Conservation (phyloP, 2,329 filamentous ascomycete species). For the Monilinia laxa region DNA sequence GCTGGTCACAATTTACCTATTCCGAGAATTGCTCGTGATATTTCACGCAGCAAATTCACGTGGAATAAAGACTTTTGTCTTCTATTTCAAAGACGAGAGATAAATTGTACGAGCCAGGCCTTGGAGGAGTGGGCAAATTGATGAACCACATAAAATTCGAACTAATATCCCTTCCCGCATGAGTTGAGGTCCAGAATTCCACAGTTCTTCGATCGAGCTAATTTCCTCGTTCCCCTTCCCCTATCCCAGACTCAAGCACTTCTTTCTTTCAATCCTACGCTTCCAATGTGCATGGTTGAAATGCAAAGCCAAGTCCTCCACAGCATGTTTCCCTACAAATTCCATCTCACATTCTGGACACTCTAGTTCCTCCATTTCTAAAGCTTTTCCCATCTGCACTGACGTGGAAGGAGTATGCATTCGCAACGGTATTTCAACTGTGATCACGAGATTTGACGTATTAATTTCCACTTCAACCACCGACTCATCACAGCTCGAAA, state of each 20-base stretch:
- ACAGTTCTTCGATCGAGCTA: not conserved
- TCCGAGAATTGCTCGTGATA: no score
- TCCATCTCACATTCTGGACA: slow-evolving; percentile 21
- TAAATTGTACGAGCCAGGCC: not conserved
- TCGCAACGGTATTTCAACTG: slow-evolving; percentile 16
- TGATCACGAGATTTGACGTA: slow-evolving; percentile 14
- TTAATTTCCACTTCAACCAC: slow-evolving; percentile 15
- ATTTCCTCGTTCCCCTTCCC: not conserved
- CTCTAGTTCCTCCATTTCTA: slow-evolving; percentile 17
- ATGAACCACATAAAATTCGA: not conserved
- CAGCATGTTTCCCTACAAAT: slow-evolving; percentile 7
- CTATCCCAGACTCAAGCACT: slow-evolving; percentile 12
- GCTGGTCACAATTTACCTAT: not conserved
- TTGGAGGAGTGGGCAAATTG: not conserved
- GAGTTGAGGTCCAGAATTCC: no score
- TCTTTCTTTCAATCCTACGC: slow-evolving; percentile 13
- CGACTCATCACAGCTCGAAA: not conserved
- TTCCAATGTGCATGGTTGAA: slow-evolving; percentile 23
- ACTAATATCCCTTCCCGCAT: not conserved
- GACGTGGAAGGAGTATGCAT: not conserved
- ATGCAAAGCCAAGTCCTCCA: slow-evolving; percentile 14
- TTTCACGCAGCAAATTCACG: not conserved
- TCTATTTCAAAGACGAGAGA: not conserved
- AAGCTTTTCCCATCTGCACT: not conserved
- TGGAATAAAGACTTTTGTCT: not conserved